Evolutionary conservation across 2,329 filamentous ascomycete species (phyloP).

Genomic region (Talaromyces islandicus): DNA sequence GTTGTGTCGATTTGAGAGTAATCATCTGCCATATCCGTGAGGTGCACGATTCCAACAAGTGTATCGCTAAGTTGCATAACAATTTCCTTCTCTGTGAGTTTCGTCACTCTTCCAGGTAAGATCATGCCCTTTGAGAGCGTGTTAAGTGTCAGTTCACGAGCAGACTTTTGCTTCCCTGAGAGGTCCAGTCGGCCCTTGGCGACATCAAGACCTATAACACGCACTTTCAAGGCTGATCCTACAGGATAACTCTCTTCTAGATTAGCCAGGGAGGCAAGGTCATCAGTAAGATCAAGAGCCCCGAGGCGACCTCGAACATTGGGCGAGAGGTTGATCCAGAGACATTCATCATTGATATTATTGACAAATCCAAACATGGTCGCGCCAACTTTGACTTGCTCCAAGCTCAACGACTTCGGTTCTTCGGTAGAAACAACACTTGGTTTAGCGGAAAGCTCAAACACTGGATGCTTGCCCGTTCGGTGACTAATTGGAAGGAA

Average conservation of each 20-base stretch:
- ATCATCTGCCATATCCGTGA: constrained; percentile 81
- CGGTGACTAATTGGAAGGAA: constrained; percentile 90
- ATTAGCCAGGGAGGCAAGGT: constrained; percentile 71
- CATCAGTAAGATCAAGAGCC: constrained; percentile 78
- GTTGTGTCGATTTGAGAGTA: constrained; percentile 73
- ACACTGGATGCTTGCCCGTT: constrained; percentile 68
- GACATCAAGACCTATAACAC: constrained; percentile 67
- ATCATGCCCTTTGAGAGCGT: constrained; percentile 73
- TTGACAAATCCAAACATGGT: constrained; percentile 81
- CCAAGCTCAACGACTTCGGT: constrained; percentile 61
- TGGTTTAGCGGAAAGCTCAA: constrained; percentile 79
- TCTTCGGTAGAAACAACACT: constrained; percentile 50
- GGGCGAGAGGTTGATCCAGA: constrained; percentile 89
- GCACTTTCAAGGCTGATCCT: constrained; percentile 79
- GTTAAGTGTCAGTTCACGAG: constrained; percentile 60
- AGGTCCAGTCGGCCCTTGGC: constrained; percentile 74
- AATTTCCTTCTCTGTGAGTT: constrained; percentile 74
- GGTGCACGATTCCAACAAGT: constrained; percentile 71
- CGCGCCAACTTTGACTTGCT: constrained; percentile 66
- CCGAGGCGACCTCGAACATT: constrained; percentile 79
- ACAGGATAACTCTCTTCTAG: constrained; percentile 76
- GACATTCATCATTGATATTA: constrained; percentile 69
- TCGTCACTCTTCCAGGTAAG: constrained; percentile 76
- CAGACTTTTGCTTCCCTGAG: constrained; percentile 60
- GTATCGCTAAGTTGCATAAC: constrained; percentile 78